Conservation (phyloP, 1,284 basidiomycete species). For the Taiwanofungus camphoratus region DNA sequence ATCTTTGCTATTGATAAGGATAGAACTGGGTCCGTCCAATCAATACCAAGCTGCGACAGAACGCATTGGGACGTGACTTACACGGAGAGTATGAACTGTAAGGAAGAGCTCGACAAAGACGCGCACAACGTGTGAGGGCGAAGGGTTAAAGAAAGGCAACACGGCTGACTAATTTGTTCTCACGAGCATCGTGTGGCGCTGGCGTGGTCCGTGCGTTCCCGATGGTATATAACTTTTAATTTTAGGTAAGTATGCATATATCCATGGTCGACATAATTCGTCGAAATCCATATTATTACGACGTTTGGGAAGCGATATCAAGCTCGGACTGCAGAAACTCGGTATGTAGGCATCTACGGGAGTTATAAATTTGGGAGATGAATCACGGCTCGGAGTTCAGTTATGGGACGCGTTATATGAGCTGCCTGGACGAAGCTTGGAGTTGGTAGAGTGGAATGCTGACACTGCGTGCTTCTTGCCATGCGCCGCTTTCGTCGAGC, state of each 20-base stretch:
- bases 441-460: slow-evolving; percentile 16
- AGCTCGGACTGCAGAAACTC: too few relatives aligned
- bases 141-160: slow-evolving; percentile 25
- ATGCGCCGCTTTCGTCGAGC: slow-evolving; percentile 31
- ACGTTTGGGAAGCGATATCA: too few relatives aligned
- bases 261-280: background rate
- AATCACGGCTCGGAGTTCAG: too few relatives aligned
- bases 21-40: slow-evolving; percentile 12
- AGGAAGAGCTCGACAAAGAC: slow-evolving; percentile 30
- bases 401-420: too few relatives aligned
- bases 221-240: background rate
- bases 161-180: slow-evolving; percentile 26
- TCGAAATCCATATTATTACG: too few relatives aligned
- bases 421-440: slow-evolving; percentile 11
- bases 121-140: slow-evolving; percentile 21
- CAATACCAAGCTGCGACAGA: slow-evolving; percentile 1
- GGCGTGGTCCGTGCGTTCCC: slow-evolving; percentile 18
- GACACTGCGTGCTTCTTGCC: slow-evolving; percentile 26
- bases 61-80: slow-evolving; percentile 18
- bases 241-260: background rate
- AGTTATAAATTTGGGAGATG: too few relatives aligned
- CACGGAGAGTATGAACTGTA: slow-evolving; percentile 22
- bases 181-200: slow-evolving; percentile 24
- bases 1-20: slow-evolving; percentile 37
- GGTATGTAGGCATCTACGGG: too few relatives aligned